These are phyloP conservation scores for Colletotrichum liriopes DNA, from an alignment of 2,329 filamentous ascomycete species.

Conservation along the genomic window DNA sequence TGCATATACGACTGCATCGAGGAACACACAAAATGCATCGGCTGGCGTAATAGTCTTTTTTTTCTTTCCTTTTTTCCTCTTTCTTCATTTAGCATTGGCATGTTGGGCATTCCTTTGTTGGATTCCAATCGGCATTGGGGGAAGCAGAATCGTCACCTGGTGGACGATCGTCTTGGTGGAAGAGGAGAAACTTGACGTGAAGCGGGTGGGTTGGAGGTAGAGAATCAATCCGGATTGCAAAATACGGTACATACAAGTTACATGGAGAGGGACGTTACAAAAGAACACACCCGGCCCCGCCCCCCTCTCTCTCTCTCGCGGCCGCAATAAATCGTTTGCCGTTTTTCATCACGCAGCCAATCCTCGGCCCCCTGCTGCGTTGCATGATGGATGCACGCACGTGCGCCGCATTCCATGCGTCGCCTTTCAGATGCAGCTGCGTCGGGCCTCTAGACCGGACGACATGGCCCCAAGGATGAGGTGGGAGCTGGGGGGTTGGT, in stretches of 20 bases:
- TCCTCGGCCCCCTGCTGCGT: neutral
- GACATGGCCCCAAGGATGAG: neutral
- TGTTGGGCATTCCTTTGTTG: neutral
- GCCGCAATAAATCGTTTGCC: neutral
- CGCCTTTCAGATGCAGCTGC: neutral
- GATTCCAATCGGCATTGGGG: neutral
- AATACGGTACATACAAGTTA: neutral
- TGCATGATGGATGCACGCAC: neutral
- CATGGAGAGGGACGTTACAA: neutral
- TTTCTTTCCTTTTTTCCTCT: neutral
- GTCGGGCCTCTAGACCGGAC: neutral
- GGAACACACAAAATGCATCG: constrained; percentile 31
- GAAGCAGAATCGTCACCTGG: neutral
- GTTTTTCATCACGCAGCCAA: neutral
- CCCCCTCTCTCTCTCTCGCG: too few species aligned
- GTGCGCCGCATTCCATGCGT: neutral
- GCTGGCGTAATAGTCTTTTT: constrained; percentile 17
- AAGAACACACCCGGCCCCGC: neutral
- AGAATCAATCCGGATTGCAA: neutral
- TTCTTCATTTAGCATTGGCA: constrained; percentile 6
- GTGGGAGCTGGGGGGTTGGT: too few species aligned
- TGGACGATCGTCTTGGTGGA: neutral
- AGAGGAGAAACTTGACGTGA: too few species aligned
- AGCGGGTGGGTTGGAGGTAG: too few species aligned
- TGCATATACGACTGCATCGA: constrained; percentile 9